phyloP scores from a whole-genome alignment of 2,329 filamentous ascomycete species.

The Paecilomyces variotii region DNA sequence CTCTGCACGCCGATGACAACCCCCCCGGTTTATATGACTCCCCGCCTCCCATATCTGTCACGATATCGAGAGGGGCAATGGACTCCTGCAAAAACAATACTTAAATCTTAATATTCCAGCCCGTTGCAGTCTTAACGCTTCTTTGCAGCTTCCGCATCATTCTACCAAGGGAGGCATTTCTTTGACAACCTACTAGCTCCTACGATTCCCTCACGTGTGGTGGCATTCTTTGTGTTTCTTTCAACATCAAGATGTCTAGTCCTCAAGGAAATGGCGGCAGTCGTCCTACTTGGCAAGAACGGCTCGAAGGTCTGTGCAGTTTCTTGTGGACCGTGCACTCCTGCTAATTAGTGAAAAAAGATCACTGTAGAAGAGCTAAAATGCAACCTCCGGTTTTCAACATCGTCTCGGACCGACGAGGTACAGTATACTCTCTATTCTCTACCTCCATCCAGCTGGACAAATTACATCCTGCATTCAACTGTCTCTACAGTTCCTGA shows the following conservation, averaged over 20 bases:
- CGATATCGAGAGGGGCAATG: background rate
- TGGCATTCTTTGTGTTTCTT: background rate
- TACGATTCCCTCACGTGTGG: background rate
- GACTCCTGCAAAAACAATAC: conserved; percentile 1
- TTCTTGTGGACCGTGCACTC: background rate
- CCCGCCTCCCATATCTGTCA: conserved; percentile 26
- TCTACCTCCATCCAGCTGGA: conserved; percentile 13
- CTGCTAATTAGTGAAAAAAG: conserved; percentile 31
- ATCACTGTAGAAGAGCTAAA: conserved; percentile 49
- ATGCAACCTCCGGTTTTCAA: conserved; percentile 54
- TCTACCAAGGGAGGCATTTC: background rate
- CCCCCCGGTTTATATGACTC: conserved; percentile 31
- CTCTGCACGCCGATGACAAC: conserved; percentile 6
- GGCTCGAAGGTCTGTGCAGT: conserved; percentile 44
- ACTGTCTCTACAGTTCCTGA: background rate
- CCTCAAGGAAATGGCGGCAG: conserved; percentile 12
- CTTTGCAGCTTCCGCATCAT: background rate
- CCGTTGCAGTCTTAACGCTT: conserved; percentile 1
- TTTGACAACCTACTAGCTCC: background rate
- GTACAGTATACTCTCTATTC: conserved; percentile 34
- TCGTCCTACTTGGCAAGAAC: conserved; percentile 46
- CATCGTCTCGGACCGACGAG: conserved; percentile 67
- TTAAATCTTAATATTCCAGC: conserved; percentile 1
- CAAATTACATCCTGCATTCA: conserved; percentile 4
- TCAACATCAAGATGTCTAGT: conserved; percentile 14